Evolutionary conservation across 768 basidiomycete genomes (phyloP).

Genomic region (Pisolithus tinctorius): DNA sequence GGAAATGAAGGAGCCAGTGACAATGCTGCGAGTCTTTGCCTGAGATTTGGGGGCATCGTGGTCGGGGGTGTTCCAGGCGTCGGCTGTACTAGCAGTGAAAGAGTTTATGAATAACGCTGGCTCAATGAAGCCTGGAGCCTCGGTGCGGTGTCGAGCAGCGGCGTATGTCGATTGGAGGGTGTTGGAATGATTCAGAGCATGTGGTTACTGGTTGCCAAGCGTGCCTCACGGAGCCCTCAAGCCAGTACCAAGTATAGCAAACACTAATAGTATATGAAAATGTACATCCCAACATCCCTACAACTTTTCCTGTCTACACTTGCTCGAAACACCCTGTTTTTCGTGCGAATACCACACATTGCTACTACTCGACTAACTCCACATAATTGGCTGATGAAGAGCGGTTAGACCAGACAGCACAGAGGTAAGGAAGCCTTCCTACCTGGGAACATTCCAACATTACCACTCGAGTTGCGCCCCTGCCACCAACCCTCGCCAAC

Average conservation of each 20-base stretch:
- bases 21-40: slow-evolving; percentile 61
- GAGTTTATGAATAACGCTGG: not conserved
- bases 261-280: too few relatives aligned
- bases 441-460: slow-evolving; percentile 74
- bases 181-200: not conserved
- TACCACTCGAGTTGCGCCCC: slow-evolving; percentile 50
- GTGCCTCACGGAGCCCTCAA: too few relatives aligned
- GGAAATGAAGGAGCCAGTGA: slow-evolving; percentile 49
- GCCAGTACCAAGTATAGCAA: not conserved
- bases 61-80: not conserved
- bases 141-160: not conserved
- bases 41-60: slow-evolving; percentile 40
- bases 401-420: not conserved
- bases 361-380: not conserved
- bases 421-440: slow-evolving; percentile 14
- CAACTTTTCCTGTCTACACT: too few relatives aligned
- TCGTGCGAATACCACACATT: too few relatives aligned
- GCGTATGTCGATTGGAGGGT: not conserved
- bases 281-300: too few relatives aligned
- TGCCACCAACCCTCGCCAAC: slow-evolving; percentile 90
- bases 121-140: not conserved
- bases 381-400: slow-evolving; percentile 4
- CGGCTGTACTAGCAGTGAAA: too few relatives aligned
- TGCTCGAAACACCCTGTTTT: too few relatives aligned
- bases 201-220: not conserved